Evolutionary conservation across 2,329 filamentous ascomycete species (phyloP), one percentile per base, ranked within the genome.

Genomic region (Fusarium robinianum): DNA sequence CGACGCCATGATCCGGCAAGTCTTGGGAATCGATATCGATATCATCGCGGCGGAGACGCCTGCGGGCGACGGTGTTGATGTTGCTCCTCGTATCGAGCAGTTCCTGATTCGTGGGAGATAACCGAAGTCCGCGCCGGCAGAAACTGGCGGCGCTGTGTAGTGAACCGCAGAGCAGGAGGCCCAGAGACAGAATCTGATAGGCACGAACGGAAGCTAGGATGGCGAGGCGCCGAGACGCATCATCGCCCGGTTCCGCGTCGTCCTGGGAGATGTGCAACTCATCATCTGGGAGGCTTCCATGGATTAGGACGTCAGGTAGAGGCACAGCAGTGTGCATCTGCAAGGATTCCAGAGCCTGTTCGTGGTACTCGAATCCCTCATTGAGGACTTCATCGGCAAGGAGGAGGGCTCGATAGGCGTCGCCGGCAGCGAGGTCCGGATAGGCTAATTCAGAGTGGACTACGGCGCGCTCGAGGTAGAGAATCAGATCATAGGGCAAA

Each of bases 351-450:
- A 76, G 55, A 7, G 85, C 84, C 57, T 80, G 72, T 11, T 90
- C 83, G 63, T 94, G 85, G 61, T 90, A 95, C 67, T 96, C 90
- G 57, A 88, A 91, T 25, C 81, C 80, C 50, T 92, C 87, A 42
- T 94, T 85, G 52, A 77, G 69, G 23, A 90, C 79, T 55, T 94
- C 89, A 63, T 97, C 92, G 11, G 87, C 80, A 32, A 99, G 73
- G 4, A 96, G 79, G n/a, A 97, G 77, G 1, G 91, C 90, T 41
- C 87, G 85, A 66, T 97, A 97, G 5, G 90, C 89, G 73, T 96
- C 91, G 22, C 90, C 89, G 8, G 86, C 85, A 5, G 90, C 90
- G 25, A 99, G 80, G 66, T 99, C 94, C 0, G 90, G 89, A 67
- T 96, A 97, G 24, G 83, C 88, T 32, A 96, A 76, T 31, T 82